Evolutionary conservation across 2,329 filamentous ascomycete genomes (phyloP), one percentile per base, ranked within the genome.

Genomic region (Exophiala dermatitidis): DNA sequence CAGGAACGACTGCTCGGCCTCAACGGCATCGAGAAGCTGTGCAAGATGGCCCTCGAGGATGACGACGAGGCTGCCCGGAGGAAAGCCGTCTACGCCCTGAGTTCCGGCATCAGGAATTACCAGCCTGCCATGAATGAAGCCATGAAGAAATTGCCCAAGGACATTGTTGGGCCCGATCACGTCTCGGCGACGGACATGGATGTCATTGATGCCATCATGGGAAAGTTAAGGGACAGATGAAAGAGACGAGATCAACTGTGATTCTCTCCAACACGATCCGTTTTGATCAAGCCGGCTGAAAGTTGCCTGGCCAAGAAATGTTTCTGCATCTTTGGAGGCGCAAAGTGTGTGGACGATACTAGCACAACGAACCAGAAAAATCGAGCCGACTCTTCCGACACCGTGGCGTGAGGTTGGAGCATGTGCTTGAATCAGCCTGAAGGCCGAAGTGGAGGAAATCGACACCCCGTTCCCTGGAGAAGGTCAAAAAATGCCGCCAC

Each of bases 131-230:
- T 84, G 62, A 77, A 84, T 62, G 76, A 77, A 59, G 67, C 84
- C 29, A 77, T 91, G 71, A 84, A 89, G 67, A 74, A 77, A 28
- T 74, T 90, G 57, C 80, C 83, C 1, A 75, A 78, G 34, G 79
- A 85, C 64, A 72, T 86, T 64, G 71, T 69, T 19, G 80, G 80
- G 63, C 69, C 71, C 4, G 74, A 77, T 31, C 83, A 82, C 62
- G 72, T 91, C n/a, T 86, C 95, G 66, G 89, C 91, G 0, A 75
- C 72, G 19, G 83, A 96, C 68, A 97, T 97, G 93, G 86, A 90
- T 49, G 83, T 82, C 5, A 83, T 95, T 38, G 88, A 96, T 69
- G 74, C 70, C 31, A 72, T 95, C 46, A 88, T 95, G 67, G 75
- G 80, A 48, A 79, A 74, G 33, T 71, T 95, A 28, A 56, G 61